These are phyloP conservation scores for Samsoniella hepiali DNA, from an alignment of 2,329 filamentous ascomycete genomes.

Conservation along the genomic window DNA sequence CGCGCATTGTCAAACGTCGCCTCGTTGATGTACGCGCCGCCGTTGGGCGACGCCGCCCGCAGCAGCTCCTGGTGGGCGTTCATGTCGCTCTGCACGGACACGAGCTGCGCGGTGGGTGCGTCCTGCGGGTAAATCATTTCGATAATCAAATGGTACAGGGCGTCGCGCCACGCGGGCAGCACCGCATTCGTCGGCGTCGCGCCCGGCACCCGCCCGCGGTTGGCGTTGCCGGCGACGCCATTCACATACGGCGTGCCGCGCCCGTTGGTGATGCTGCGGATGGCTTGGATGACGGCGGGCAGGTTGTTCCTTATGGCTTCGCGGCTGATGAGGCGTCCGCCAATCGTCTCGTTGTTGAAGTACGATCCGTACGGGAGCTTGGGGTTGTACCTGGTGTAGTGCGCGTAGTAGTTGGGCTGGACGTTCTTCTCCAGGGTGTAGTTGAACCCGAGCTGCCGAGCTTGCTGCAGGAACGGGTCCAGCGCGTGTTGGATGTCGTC, in stretches of 20 bases:
- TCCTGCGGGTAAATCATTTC: not conserved
- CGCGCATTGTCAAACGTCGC: constrained; percentile 43
- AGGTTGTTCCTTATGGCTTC: constrained; percentile 25
- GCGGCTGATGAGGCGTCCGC: constrained; percentile 43
- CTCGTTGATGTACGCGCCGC: constrained; percentile 50
- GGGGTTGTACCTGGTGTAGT: constrained; percentile 2
- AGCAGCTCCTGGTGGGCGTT: constrained; percentile 21
- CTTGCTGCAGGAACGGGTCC: not conserved
- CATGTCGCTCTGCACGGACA: constrained; percentile 1
- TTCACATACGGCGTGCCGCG: not conserved
- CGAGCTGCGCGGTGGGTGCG: not conserved
- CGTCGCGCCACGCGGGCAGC: constrained; percentile 3
- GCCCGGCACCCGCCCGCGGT: not conserved
- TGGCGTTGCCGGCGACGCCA: not conserved
- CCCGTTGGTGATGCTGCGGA: constrained; percentile 27
- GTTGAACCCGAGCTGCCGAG: not conserved
- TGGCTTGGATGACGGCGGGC: not conserved
- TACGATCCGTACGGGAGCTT: constrained; percentile 8
- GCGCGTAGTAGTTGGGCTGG: constrained; percentile 43
- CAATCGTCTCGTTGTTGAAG: constrained; percentile 36
- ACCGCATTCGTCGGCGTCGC: not conserved
- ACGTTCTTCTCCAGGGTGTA: constrained; percentile 34
- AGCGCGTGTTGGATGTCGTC: not conserved
- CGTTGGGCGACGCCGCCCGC: constrained; percentile 38
- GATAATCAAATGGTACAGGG: constrained; percentile 6